Evolutionary conservation across 139 green algal genomes (phyloP).

Genomic region (Zygnema circumcarinatum): DNA sequence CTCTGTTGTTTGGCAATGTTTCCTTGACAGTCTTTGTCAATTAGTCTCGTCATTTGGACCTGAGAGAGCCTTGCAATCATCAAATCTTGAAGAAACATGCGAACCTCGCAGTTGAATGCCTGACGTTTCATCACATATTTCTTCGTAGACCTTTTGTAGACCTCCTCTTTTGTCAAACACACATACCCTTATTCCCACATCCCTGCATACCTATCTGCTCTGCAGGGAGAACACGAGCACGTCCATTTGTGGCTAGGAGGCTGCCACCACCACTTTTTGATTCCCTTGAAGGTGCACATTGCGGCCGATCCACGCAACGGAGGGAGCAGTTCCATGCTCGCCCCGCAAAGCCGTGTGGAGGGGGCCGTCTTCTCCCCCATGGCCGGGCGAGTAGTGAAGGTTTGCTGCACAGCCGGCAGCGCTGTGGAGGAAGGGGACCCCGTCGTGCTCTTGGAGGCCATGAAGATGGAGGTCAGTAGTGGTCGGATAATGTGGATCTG

Average conservation of each 20-base stretch:
- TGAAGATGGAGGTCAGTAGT: constrained; percentile 93
- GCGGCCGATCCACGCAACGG: background rate
- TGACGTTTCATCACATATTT: too few species aligned
- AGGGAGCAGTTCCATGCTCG: background rate
- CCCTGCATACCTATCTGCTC: too few species aligned
- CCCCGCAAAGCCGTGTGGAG: background rate
- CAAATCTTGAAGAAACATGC: too few species aligned
- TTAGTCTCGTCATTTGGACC: too few species aligned
- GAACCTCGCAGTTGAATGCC: too few species aligned
- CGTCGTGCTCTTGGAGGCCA: constrained; percentile 86
- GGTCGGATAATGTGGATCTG: background rate
- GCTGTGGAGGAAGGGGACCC: constrained; percentile 79
- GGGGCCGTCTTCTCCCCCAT: constrained; percentile 86
- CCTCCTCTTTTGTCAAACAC: background rate
- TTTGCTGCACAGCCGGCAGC: constrained; percentile 64
- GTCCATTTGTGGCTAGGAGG: constrained; percentile 34
- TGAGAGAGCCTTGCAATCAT: too few species aligned
- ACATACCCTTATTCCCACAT: background rate
- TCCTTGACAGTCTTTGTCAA: too few species aligned
- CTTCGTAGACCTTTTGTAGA: too few species aligned
- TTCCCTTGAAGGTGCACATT: background rate
- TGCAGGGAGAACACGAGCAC: background rate
- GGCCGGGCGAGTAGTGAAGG: constrained; percentile 88
- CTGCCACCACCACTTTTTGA: constrained; percentile 26
- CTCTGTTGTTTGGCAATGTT: too few species aligned